A percentile compares a stretch with the other conserved stretches of the same genome.
These are phyloP conservation scores for Malbranchea cinnamomea DNA, from an alignment of 2,329 filamentous ascomycete genomes.

Conservation along the genomic window DNA sequence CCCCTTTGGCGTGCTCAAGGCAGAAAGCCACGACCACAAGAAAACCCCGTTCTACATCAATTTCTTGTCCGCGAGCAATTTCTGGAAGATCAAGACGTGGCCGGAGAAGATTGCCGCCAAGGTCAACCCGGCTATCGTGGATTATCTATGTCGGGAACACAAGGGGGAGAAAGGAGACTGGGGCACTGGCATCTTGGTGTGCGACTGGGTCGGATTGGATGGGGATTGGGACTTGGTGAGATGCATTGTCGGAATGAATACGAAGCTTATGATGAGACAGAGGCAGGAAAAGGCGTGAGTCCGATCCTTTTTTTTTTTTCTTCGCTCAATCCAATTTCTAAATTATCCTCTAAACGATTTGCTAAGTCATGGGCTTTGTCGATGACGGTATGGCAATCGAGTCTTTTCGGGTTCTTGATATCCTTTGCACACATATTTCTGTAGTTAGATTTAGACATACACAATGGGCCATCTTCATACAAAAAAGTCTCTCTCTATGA, in stretches of 20 bases:
- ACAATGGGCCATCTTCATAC: too few species aligned
- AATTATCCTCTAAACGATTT: too few species aligned
- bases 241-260: constrained; percentile 85
- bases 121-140: constrained; percentile 62
- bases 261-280: constrained; percentile 34
- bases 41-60: constrained; percentile 66
- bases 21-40: constrained; percentile 28
- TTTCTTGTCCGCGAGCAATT: constrained; percentile 82
- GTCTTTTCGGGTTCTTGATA: too few species aligned
- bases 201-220: constrained; percentile 77
- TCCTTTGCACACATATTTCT: too few species aligned
- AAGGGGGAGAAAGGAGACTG: constrained; percentile 48
- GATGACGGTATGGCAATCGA: too few species aligned
- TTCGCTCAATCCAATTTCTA: constrained; percentile 1
- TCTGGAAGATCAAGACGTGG: constrained; percentile 87
- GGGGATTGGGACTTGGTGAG: constrained; percentile 84
- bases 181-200: constrained; percentile 74
- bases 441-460: too few species aligned
- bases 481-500: too few species aligned
- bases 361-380: too few species aligned
- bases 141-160: constrained; percentile 42
- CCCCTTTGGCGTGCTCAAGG: constrained; percentile 17
- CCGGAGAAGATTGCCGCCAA: constrained; percentile 79
- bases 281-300: too few species aligned
- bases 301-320: constrained; percentile 8